These are phyloP conservation scores for Thermomucor indicae-seudaticae DNA, from an alignment of 371 early-diverging fungal genomes.

Conservation along the genomic window DNA sequence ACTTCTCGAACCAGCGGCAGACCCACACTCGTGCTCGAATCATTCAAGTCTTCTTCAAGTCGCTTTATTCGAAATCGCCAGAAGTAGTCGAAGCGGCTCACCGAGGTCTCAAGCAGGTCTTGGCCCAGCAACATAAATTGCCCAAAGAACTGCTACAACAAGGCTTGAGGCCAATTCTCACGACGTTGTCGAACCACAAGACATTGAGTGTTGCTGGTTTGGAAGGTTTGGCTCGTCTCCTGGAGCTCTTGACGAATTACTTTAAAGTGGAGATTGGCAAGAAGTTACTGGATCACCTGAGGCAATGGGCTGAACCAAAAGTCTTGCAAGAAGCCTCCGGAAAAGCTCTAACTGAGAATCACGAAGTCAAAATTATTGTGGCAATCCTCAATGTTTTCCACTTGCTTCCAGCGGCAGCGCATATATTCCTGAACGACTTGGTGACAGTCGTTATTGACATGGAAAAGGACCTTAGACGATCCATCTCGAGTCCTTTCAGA, in stretches of 20 bases:
- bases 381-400: slow-evolving; percentile 93
- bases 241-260: slow-evolving; percentile 93
- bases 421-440: slow-evolving; percentile 87
- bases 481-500: slow-evolving; percentile 90
- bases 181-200: slow-evolving; percentile 92
- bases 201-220: slow-evolving; percentile 87
- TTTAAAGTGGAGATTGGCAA: slow-evolving; percentile 98
- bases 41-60: slow-evolving; percentile 96
- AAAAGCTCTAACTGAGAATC: slow-evolving; percentile 80
- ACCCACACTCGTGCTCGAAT: slow-evolving; percentile 81
- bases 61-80: slow-evolving; percentile 84
- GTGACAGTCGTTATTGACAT: slow-evolving; percentile 81
- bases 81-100: slow-evolving; percentile 96
- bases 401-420: slow-evolving; percentile 88
- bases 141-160: slow-evolving; percentile 97
- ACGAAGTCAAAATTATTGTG: slow-evolving; percentile 90
- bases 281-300: slow-evolving; percentile 94
- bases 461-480: slow-evolving; percentile 78
- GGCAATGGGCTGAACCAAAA: slow-evolving; percentile 87
- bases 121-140: slow-evolving; percentile 83
- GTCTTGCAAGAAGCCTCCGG: slow-evolving; percentile 78
- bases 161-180: slow-evolving; percentile 92
- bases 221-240: slow-evolving; percentile 89
- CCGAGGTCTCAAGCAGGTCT: slow-evolving; percentile 86
- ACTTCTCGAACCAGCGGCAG: slow-evolving; percentile 72